Base-by-base conservation (phyloP, 1,139 yeast species). In the Debaryomyces fabryi region DNA sequence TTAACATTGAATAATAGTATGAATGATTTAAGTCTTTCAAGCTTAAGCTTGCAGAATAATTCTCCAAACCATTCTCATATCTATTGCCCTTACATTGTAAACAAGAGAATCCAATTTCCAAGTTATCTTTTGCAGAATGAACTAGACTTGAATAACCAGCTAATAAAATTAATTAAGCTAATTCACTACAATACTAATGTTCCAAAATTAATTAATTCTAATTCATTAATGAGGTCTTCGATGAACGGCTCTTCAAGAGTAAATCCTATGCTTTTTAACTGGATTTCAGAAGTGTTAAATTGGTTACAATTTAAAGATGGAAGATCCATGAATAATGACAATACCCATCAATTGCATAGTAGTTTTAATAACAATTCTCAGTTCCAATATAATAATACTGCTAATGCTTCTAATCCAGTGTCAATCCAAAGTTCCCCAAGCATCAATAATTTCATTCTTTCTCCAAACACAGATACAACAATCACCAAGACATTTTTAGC, bases 261-360 rank as follows among this genome's bases (percentile, higher is more conserved):
- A 43, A 56, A 56, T 44, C 59, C 69, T n/a, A 54, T 71, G 49
- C 54, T 76, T 32, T 54, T 76, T n/a, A 74, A 76, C 46, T 82
- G 87, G 87, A 79, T 81, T 10, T 68, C 75, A 47, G 86, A 82
- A 54, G 72, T 81, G 2, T 68, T 80, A 47, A 81, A 80, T 52
- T 83, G 88, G 88, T 63, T 82, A 24, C 86, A 82, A 56, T 76
- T 79, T 49, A 83, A 82, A 57, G 88, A 83, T 57, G 85, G 83
- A 2, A 71, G 69, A 45, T 16, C 46, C 8, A 42, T 47, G 36
- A 38, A 42, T 27, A 13, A 41, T 15, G 35, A 21, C 25, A 38
- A 10, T 27, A n/a, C 29, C 8, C 24, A 40, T 6, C 46, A 42
- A 8, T 23, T 15, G 16, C 24, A 27, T n/a, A 30, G 23, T 38